phyloP scores from a whole-genome alignment of 2,329 filamentous ascomycete species.

The Alternaria sp. region DNA sequence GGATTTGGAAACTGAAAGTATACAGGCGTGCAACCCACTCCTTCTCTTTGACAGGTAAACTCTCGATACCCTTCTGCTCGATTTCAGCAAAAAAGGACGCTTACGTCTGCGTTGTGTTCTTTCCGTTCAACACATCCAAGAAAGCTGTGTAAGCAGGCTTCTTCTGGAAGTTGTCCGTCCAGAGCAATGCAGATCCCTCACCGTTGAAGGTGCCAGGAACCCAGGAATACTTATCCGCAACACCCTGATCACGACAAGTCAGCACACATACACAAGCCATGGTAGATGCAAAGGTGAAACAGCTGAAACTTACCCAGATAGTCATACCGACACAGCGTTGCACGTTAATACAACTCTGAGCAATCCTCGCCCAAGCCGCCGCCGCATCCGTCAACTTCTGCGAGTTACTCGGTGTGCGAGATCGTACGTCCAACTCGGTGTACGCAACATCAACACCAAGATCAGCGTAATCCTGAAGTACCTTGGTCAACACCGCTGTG shows the following conservation, averaged over 20 bases:
- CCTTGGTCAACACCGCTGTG: constrained; percentile 53
- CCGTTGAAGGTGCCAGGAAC: constrained; percentile 45
- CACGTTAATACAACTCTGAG: constrained; percentile 44
- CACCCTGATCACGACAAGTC: constrained; percentile 16
- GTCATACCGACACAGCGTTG: constrained; percentile 47
- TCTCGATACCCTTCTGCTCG: background rate
- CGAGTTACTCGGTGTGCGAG: constrained; percentile 52
- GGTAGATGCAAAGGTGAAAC: background rate
- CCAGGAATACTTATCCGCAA: constrained; percentile 48
- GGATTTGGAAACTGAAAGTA: background rate
- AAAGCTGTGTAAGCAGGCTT: constrained; percentile 43
- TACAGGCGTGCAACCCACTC: background rate
- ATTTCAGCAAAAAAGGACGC: background rate
- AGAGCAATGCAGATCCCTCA: constrained; percentile 44
- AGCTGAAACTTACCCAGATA: constrained; percentile 52
- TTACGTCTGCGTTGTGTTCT: constrained; percentile 8
- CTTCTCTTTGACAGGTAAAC: background rate
- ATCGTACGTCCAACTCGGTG: constrained; percentile 67
- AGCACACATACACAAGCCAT: background rate
- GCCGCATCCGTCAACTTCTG: constrained; percentile 51
- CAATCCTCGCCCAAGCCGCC: constrained; percentile 53
- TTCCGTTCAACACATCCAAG: constrained; percentile 26
- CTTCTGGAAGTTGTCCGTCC: constrained; percentile 37
- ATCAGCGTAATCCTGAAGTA: constrained; percentile 59
- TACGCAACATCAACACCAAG: constrained; percentile 65